Percentiles rank a stretch among this genome's conserved stretches.
These are phyloP conservation scores for Calonectria hawksworthii DNA, from an alignment of 2,329 filamentous ascomycete species.

Conservation along the genomic window DNA sequence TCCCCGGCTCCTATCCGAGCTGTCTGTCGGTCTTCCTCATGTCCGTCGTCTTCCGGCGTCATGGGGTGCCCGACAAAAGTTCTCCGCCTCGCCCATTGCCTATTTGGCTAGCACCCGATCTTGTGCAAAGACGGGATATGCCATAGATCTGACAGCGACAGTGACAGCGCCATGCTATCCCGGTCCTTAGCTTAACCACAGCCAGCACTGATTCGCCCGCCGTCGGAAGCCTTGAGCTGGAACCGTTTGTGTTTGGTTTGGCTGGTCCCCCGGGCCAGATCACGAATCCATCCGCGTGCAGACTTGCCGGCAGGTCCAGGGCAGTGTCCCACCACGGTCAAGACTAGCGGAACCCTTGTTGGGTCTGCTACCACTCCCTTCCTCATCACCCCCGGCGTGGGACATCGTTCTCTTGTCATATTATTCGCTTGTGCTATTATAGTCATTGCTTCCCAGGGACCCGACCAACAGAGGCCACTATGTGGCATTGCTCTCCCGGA, in stretches of 20 bases:
- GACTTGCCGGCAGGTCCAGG: conserved; percentile 27
- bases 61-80: conserved; percentile 5
- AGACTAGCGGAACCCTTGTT: conserved; percentile 36
- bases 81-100: not conserved
- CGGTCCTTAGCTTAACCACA: not conserved
- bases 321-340: conserved; percentile 33
- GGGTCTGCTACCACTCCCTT: conserved; percentile 17
- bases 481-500: conserved; percentile 30
- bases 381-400: conserved; percentile 37
- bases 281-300: conserved; percentile 43
- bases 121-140: conserved; percentile 35
- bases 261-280: conserved; percentile 30
- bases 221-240: conserved; percentile 13
- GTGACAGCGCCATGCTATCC: conserved; percentile 2
- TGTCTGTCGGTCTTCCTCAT: not conserved
- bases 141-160: conserved; percentile 32
- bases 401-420: conserved; percentile 35
- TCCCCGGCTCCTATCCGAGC: not conserved
- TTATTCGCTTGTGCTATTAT: conserved; percentile 39
- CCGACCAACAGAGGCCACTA: conserved; percentile 40
- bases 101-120: conserved; percentile 10
- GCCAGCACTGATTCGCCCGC: not conserved
- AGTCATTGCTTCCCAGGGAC: conserved; percentile 31
- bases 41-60: not conserved
- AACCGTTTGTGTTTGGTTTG: conserved; percentile 32